Evolutionary conservation across 768 basidiomycete genomes (phyloP).

Genomic region (Cystofilobasidium bisporidii): DNA sequence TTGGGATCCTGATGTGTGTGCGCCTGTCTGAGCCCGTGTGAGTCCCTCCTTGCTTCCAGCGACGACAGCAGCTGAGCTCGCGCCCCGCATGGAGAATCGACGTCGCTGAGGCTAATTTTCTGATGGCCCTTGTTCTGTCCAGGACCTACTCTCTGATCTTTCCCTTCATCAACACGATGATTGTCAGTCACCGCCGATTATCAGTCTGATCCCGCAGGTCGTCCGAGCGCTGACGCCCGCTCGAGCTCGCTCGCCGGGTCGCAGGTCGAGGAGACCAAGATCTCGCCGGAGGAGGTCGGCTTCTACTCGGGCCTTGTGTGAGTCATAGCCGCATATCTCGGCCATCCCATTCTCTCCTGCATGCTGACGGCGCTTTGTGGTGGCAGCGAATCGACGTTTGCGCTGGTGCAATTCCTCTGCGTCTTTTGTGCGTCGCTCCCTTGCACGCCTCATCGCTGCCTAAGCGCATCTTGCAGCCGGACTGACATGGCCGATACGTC

Average conservation of each 20-base stretch:
- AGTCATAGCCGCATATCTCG: background rate
- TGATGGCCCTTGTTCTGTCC: too few relatives aligned
- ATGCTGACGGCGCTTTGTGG: background rate
- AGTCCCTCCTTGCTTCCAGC: background rate
- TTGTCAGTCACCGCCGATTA: too few relatives aligned
- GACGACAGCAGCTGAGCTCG: background rate
- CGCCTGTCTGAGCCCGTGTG: conserved; percentile 17
- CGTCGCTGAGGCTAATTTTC: too few relatives aligned
- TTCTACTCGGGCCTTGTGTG: conserved; percentile 21
- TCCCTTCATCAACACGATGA: conserved; percentile 26
- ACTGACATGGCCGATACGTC: too few relatives aligned
- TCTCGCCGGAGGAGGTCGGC: conserved; percentile 11
- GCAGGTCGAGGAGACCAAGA: conserved; percentile 3
- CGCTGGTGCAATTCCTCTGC: conserved; percentile 7
- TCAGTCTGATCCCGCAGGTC: too few relatives aligned
- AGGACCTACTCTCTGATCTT: conserved; percentile 21
- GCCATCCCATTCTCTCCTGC: background rate
- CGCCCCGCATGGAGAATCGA: background rate
- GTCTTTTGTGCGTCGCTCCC: background rate
- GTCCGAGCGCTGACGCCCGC: too few relatives aligned
- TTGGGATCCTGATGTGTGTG: conserved; percentile 1
- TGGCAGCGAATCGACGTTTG: conserved; percentile 7
- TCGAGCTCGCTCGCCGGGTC: too few relatives aligned
- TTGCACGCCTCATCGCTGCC: background rate
- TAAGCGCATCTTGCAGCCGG: too few relatives aligned